These are phyloP conservation scores for Wallacemonas sp. DNA, from an alignment of 208 protist species.

Conservation along the genomic window DNA sequence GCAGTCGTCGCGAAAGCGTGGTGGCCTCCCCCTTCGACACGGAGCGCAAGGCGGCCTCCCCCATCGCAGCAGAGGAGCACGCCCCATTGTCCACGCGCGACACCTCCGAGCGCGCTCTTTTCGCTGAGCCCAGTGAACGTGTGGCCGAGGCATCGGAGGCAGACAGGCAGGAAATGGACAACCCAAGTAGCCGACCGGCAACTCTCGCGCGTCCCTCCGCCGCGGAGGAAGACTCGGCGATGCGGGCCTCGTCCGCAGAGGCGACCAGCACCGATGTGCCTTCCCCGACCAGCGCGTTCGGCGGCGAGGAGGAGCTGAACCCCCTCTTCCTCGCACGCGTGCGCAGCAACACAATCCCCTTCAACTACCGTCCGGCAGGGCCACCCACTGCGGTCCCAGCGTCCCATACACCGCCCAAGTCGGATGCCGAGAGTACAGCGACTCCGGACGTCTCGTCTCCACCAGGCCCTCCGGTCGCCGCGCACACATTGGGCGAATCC, in stretches of 20 bases:
- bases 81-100: too few relatives aligned
- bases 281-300: neutral
- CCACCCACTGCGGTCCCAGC: neutral
- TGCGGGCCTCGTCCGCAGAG: neutral
- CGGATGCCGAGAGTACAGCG: neutral
- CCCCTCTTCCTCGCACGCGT: constrained; percentile 2
- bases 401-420: neutral
- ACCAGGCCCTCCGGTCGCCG: neutral
- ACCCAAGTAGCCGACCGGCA: neutral
- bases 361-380: constrained; percentile 13
- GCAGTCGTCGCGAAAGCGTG: constrained; percentile 17
- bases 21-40: neutral
- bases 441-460: too few relatives aligned
- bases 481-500: neutral
- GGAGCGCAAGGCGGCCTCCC: neutral
- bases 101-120: too few relatives aligned
- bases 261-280: neutral
- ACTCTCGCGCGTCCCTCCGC: too few relatives aligned
- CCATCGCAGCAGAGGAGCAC: neutral
- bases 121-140: too few relatives aligned
- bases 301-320: neutral
- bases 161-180: neutral
- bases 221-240: too few relatives aligned
- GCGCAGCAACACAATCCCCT: constrained; percentile 22
- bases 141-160: too few relatives aligned